phyloP scores from a whole-genome alignment of 1,139 yeast genomes.

The Kodamaea arcana region DNA sequence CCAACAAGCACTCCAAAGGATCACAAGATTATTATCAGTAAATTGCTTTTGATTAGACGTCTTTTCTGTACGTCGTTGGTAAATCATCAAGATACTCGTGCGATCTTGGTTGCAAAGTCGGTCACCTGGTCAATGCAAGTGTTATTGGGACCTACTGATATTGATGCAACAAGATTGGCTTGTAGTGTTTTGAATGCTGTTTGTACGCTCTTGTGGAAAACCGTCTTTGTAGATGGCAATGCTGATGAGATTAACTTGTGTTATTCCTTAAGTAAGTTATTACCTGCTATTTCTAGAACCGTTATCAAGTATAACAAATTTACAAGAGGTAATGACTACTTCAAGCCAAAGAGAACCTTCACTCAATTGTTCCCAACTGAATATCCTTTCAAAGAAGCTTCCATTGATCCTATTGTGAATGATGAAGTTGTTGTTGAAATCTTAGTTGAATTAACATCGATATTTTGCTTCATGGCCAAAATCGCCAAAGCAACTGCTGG shows the following conservation, averaged over 20 bases:
- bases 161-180: slow-evolving; percentile 61
- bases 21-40: slow-evolving; percentile 52
- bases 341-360: slow-evolving; percentile 59
- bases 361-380: slow-evolving; percentile 64
- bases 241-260: slow-evolving; percentile 30
- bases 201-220: slow-evolving; percentile 37
- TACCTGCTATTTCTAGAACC: slow-evolving; percentile 50
- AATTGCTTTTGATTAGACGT: slow-evolving; percentile 57
- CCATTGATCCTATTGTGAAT: slow-evolving; percentile 72
- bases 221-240: slow-evolving; percentile 20
- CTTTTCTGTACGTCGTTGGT: slow-evolving; percentile 49
- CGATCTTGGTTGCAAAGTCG: slow-evolving; percentile 45
- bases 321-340: slow-evolving; percentile 48
- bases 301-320: slow-evolving; percentile 52
- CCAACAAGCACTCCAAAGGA: slow-evolving; percentile 36
- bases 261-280: slow-evolving; percentile 46
- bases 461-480: slow-evolving; percentile 55
- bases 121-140: slow-evolving; percentile 65
- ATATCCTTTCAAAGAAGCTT: slow-evolving; percentile 61
- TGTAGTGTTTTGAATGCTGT: slow-evolving; percentile 52
- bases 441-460: slow-evolving; percentile 61
- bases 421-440: slow-evolving; percentile 72
- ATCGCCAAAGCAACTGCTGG: slow-evolving; percentile 49
- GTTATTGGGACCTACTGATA: slow-evolving; percentile 48
- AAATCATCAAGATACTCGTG: slow-evolving; percentile 32